These are phyloP conservation scores for Fraxinus excelsior DNA, from an alignment of 257 asterid genomes.

Conservation along the genomic window DNA sequence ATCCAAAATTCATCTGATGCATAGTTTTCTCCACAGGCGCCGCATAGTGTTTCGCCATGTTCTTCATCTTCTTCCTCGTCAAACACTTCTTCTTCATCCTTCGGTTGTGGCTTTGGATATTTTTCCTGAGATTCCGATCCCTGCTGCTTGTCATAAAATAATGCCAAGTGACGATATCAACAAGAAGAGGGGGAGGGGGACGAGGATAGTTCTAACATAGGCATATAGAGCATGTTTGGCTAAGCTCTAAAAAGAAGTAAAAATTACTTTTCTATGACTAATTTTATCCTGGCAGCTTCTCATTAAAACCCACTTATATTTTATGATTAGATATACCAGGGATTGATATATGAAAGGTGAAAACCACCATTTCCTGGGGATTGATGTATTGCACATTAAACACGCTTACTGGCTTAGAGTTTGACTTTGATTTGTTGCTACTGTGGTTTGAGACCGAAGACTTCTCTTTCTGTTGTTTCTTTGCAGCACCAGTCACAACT, in stretches of 20 bases:
- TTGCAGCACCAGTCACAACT: conserved; percentile 66
- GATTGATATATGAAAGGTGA: background rate
- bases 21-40: conserved; percentile 65
- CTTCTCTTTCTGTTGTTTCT: conserved; percentile 66
- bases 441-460: conserved; percentile 53
- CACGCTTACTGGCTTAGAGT: conserved; percentile 51
- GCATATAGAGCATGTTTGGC: background rate
- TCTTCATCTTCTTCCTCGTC: conserved; percentile 72
- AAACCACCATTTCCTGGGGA: background rate
- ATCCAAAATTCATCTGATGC: conserved; percentile 79
- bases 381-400: background rate
- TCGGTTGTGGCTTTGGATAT: conserved; percentile 39
- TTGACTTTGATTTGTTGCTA: conserved; percentile 55
- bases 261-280: background rate
- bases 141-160: conserved; percentile 38
- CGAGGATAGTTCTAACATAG: background rate
- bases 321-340: background rate
- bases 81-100: conserved; percentile 54
- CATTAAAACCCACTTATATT: background rate
- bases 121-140: conserved; percentile 39
- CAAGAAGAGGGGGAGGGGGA: background rate
- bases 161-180: background rate
- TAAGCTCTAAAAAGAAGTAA: background rate
- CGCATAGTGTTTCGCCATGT: conserved; percentile 70
- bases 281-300: background rate